These are phyloP conservation scores for Ophiostoma himal-ulmi DNA, from an alignment of 2,329 filamentous ascomycete species.

Conservation along the genomic window DNA sequence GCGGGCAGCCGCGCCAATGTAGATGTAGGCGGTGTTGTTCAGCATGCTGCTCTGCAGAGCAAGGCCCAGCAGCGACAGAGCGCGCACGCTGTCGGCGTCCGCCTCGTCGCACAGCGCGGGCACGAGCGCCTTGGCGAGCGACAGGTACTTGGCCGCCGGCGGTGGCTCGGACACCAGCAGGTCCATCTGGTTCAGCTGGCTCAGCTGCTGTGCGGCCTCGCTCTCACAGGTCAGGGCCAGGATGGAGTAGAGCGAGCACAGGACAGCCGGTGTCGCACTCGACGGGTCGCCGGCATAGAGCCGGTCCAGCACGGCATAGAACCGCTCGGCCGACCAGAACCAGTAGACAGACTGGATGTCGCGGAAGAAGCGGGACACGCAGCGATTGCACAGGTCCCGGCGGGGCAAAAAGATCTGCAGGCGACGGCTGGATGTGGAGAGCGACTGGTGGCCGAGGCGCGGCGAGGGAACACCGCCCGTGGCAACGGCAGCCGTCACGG, in stretches of 20 bases:
- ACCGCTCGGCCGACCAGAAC: slow-evolving; percentile 30
- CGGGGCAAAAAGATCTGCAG: slow-evolving; percentile 29
- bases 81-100: slow-evolving; percentile 30
- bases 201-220: slow-evolving; percentile 24
- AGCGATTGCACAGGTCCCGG: slow-evolving; percentile 30
- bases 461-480: slow-evolving; percentile 15
- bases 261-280: slow-evolving; percentile 28
- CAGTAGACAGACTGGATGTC: slow-evolving; percentile 31
- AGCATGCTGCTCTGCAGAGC: slow-evolving; percentile 29
- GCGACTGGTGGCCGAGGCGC: background rate
- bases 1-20: slow-evolving; percentile 29
- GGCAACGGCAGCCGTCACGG: background rate
- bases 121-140: slow-evolving; percentile 29
- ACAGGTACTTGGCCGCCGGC: slow-evolving; percentile 27
- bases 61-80: slow-evolving; percentile 29
- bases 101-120: slow-evolving; percentile 29
- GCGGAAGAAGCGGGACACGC: slow-evolving; percentile 30
- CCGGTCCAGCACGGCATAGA: slow-evolving; percentile 28
- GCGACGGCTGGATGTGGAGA: background rate
- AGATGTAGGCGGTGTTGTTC: slow-evolving; percentile 30
- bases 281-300: slow-evolving; percentile 29
- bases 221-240: slow-evolving; percentile 30
- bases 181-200: background rate
- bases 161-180: slow-evolving; percentile 16
- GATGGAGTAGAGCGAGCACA: slow-evolving; percentile 30